Evolutionary conservation across 208 protist species (phyloP).

Genomic region (Jaenimonas drosophilae): DNA sequence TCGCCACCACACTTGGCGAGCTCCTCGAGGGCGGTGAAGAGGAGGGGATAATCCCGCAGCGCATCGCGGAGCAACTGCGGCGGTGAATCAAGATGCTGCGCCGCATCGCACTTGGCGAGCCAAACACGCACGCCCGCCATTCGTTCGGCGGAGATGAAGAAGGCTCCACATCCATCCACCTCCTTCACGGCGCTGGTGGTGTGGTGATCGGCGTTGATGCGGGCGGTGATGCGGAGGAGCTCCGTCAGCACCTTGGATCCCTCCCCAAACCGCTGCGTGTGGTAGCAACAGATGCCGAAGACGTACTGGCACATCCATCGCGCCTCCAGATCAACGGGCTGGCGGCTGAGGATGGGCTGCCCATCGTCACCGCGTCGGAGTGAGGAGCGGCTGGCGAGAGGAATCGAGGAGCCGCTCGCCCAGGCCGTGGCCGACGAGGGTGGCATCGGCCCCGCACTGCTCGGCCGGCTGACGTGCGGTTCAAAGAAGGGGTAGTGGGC

Average conservation of each 20-base stretch:
- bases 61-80: background rate
- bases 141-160: no score
- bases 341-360: conserved; percentile 7
- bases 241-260: conserved; percentile 41
- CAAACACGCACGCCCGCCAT: no score
- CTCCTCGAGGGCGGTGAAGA: conserved; percentile 40
- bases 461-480: conserved; percentile 1
- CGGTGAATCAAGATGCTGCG: background rate
- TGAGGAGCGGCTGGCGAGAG: background rate
- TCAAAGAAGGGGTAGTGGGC: conserved; percentile 48
- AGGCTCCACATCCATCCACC: conserved; percentile 8
- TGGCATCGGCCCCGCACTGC: background rate
- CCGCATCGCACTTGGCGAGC: no score
- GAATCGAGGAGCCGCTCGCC: background rate
- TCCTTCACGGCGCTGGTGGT: conserved; percentile 3
- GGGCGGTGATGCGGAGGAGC: conserved; percentile 16
- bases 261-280: conserved; percentile 48
- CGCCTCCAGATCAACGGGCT: conserved; percentile 24
- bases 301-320: conserved; percentile 75
- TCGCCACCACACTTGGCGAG: conserved; percentile 11
- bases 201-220: background rate
- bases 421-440: background rate
- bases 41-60: conserved; percentile 22
- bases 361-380: background rate
- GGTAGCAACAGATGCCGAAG: conserved; percentile 60